These are phyloP conservation scores for Drechslerella dactyloides DNA, from an alignment of 2,329 filamentous ascomycete species.

Conservation along the genomic window DNA sequence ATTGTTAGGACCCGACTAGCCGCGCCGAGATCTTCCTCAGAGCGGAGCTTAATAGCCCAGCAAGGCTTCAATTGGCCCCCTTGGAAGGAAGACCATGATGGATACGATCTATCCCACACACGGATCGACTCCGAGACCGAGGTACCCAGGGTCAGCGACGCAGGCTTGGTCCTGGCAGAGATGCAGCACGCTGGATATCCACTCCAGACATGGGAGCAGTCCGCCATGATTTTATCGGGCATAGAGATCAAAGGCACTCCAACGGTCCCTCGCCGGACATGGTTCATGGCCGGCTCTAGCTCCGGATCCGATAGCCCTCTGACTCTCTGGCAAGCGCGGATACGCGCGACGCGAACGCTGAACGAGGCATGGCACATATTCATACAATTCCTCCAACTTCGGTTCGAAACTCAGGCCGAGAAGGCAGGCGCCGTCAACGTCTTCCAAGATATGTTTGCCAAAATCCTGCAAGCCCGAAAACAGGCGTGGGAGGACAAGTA, in stretches of 20 bases:
- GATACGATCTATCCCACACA: slow-evolving; percentile 42
- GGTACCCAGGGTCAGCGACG: slow-evolving; percentile 35
- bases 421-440: slow-evolving; percentile 24
- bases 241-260: slow-evolving; percentile 51
- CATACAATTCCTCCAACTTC: slow-evolving; percentile 29
- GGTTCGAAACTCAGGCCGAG: neutral
- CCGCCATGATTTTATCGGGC: slow-evolving; percentile 52
- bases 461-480: slow-evolving; percentile 49
- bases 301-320: slow-evolving; percentile 17
- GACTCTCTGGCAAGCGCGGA: slow-evolving; percentile 38
- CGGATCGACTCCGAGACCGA: slow-evolving; percentile 28
- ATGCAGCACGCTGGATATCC: slow-evolving; percentile 54
- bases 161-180: slow-evolving; percentile 50
- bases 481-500: slow-evolving; percentile 25
- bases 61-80: slow-evolving; percentile 53
- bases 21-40: slow-evolving; percentile 15
- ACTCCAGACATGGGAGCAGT: slow-evolving; percentile 51
- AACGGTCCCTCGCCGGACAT: slow-evolving; percentile 52
- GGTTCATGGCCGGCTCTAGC: slow-evolving; percentile 39
- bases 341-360: slow-evolving; percentile 54
- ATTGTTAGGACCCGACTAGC: slow-evolving; percentile 44
- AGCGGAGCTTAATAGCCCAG: slow-evolving; percentile 33
- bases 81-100: slow-evolving; percentile 51
- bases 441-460: slow-evolving; percentile 53
- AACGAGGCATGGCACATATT: slow-evolving; percentile 55